phyloP scores from a whole-genome alignment of 2,329 filamentous ascomycete genomes.

The Xylariomycetidae sp. region DNA sequence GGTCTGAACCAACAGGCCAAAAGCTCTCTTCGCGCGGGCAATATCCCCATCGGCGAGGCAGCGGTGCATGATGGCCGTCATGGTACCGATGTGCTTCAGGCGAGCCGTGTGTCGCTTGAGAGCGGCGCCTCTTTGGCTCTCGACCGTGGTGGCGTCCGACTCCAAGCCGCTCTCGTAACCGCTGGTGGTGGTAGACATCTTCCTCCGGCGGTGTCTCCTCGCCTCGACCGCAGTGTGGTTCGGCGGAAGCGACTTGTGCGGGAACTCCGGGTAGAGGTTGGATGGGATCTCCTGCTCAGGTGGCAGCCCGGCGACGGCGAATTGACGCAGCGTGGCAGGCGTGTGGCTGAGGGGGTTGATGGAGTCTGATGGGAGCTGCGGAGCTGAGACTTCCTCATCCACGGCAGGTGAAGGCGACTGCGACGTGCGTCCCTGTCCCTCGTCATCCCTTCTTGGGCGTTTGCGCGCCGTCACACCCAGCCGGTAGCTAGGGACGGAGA shows the following conservation, averaged over 20 bases:
- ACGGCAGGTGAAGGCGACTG: background rate
- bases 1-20: conserved; percentile 64
- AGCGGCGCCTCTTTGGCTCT: conserved; percentile 6
- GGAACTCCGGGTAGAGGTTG: conserved; percentile 39
- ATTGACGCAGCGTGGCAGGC: conserved; percentile 47
- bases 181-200: conserved; percentile 1
- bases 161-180: conserved; percentile 8
- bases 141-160: conserved; percentile 6
- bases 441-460: conserved; percentile 22
- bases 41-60: conserved; percentile 70
- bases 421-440: background rate
- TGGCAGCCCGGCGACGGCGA: conserved; percentile 48
- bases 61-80: conserved; percentile 67
- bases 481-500: conserved; percentile 23
- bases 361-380: conserved; percentile 26
- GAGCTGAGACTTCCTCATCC: conserved; percentile 8
- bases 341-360: conserved; percentile 55
- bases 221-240: conserved; percentile 2
- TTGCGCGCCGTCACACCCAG: conserved; percentile 27
- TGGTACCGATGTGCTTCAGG: conserved; percentile 56
- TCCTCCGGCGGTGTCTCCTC: conserved; percentile 12
- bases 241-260: conserved; percentile 40
- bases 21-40: conserved; percentile 66
- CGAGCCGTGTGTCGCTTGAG: conserved; percentile 29
- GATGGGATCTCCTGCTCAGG: conserved; percentile 40